phyloP scores from a whole-genome alignment of 441 rosid genomes.

The Lepidium campestre region DNA sequence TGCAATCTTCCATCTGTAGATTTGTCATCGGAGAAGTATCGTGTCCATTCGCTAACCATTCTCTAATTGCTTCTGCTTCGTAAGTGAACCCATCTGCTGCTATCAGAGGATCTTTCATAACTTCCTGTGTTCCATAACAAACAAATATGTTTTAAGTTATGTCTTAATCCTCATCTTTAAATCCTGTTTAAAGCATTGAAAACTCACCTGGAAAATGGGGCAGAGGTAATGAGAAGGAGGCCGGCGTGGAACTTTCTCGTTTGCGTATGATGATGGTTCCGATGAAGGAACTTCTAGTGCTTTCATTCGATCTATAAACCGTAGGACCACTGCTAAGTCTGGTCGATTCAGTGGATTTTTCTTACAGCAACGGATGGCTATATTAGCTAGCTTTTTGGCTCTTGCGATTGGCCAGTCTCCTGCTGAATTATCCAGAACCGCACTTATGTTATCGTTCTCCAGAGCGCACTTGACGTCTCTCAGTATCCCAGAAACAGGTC shows the following conservation, averaged over 20 bases:
- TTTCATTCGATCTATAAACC: slow-evolving; percentile 49
- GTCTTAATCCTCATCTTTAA: neutral
- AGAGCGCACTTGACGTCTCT: slow-evolving; percentile 62
- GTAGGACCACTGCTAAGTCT: slow-evolving; percentile 54
- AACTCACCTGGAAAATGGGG: slow-evolving; percentile 76
- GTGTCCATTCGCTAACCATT: slow-evolving; percentile 78
- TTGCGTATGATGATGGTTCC: slow-evolving; percentile 19
- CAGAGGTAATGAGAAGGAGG: slow-evolving; percentile 83
- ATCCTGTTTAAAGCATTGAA: neutral
- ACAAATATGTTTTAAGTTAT: neutral
- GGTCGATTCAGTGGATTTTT: slow-evolving; percentile 43
- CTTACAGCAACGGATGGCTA: slow-evolving; percentile 71
- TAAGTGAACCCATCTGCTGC: slow-evolving; percentile 94
- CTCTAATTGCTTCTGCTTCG: slow-evolving; percentile 80
- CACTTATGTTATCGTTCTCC: slow-evolving; percentile 49
- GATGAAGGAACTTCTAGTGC: slow-evolving; percentile 17
- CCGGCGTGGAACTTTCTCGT: slow-evolving; percentile 40
- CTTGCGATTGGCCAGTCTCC: slow-evolving; percentile 78
- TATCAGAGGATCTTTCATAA: slow-evolving; percentile 76
- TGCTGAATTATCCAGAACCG: slow-evolving; percentile 60
- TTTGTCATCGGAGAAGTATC: slow-evolving; percentile 93
- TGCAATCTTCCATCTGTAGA: slow-evolving; percentile 62
- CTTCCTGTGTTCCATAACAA: slow-evolving; percentile 12
- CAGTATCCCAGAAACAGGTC: slow-evolving; percentile 41
- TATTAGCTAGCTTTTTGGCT: slow-evolving; percentile 46